Conservation (phyloP, 108 stramenopile species). For the Phaeodactylum tricornutum region DNA sequence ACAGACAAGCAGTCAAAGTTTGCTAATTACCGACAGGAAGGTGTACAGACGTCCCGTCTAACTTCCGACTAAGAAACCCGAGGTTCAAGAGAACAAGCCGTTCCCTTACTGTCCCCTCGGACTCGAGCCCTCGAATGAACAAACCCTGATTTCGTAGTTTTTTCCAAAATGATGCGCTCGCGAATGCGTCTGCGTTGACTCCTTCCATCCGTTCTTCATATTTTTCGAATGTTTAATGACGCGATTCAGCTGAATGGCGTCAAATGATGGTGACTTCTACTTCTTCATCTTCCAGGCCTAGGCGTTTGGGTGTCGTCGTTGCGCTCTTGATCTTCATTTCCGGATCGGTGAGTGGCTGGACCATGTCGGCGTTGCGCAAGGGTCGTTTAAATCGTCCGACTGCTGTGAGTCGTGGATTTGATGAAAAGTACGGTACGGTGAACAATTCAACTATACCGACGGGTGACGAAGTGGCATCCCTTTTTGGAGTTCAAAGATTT, state of each 20-base stretch:
- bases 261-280: not conserved
- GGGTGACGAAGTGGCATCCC: constrained; percentile 7
- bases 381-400: not conserved
- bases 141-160: too few relatives aligned
- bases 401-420: not conserved
- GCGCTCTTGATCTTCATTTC: not conserved
- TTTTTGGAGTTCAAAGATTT: constrained; percentile 27
- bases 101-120: too few relatives aligned
- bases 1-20: too few relatives aligned
- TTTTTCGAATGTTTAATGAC: not conserved
- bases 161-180: too few relatives aligned
- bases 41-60: too few relatives aligned
- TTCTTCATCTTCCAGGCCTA: too few relatives aligned
- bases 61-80: too few relatives aligned
- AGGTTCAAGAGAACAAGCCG: too few relatives aligned
- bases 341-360: not conserved
- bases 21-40: too few relatives aligned
- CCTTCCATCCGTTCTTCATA: too few relatives aligned
- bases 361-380: not conserved
- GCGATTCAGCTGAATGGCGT: not conserved
- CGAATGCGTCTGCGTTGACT: too few relatives aligned
- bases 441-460: not conserved
- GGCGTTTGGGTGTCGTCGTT: not conserved
- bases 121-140: too few relatives aligned
- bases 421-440: not conserved